Base-by-base conservation (phyloP, 495 filamentous ascomycete species). In the Arthonia radiata region DNA sequence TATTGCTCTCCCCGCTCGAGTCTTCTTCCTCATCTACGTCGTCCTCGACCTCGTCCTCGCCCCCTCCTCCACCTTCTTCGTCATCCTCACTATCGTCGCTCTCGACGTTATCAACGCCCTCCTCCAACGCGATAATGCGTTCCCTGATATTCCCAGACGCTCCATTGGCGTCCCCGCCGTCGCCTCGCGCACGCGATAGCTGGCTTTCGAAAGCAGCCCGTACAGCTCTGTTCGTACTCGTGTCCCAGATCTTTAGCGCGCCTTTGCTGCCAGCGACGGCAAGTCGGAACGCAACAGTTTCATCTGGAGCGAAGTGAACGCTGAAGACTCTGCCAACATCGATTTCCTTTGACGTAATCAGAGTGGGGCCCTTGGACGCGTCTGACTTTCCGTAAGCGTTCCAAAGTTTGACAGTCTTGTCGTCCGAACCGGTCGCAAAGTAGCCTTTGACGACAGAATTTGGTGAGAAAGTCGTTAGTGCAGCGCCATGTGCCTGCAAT, bases 341-440 rank as follows among this genome's bases (percentile, higher is more conserved):
- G 18, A 93, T 53, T 49, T 94, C 76, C 17, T 86, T 68, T 5
- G 76, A 74, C 4, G 90, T 77, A 0, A 99, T 78, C 63, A 99
- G 75, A 33, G 66, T 71, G 3, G 82, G 83, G 0, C 69, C 69
- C 32, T 51, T 53, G 22, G 59, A 53, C n/a, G 73, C 41, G 33
- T 69, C 61, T n/a, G n/a, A n/a, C n/a, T n/a, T n/a, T n/a, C n/a
- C n/a, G n/a, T n/a, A n/a, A 30, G 91, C 64, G 43, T 91, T 91
- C 86, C 86, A 99, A 24, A 99, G 56, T 59, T 99, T 99, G 24
- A 94, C 79, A 13, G 70, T 68, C 58, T 78, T 83, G 52, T 94
- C 86, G 8, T 71, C 74, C 1, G 80, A 91, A 1, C 79, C 86
- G 5, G 86, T 93, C 3, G 64, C 89, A 38, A 99, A 55, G 57